Evolutionary conservation across 2,329 filamentous ascomycete species (phyloP), one percentile per base, ranked within the genome.

Genomic region (Cladophialophora psammophila): DNA sequence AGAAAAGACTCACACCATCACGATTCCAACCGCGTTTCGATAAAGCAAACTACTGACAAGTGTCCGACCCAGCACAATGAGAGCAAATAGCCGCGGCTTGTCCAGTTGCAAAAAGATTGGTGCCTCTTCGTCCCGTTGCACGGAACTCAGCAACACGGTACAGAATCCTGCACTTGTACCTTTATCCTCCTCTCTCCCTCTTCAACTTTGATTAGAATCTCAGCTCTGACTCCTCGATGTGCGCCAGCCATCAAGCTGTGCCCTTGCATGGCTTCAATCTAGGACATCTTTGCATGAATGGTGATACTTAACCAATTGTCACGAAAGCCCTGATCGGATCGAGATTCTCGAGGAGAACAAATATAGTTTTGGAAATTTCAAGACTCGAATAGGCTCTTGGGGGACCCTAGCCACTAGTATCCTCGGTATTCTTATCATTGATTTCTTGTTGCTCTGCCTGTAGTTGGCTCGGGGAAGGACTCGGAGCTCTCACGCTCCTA

Each of bases 341-440:
- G 36, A 20, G 36, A 4, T 15, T 26, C 13, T 12, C 36, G 9
- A 18, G 15, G 40, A 18, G 15, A 45, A 5, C 40, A 45, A 45
- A 18, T 45, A 5, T 45, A 8, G 9, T 18, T 38, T 45, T 13
- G 9, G 15, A 45, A 45, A 8, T 45, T 9, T n/a, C n/a, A 20
- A 6, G 38, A 48, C 20, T 2, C 18, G 40, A 5, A 36, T 3
- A 12, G n/a, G 34, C 32, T 36, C 8, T 12, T 26, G 8, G 26
- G 13, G 38, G 32, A 6, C 38, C 45, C 68, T 63, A 73, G 10
- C 71, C 71, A 63, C 71, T 73, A 4, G 71, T 73, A 54, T 63
- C 64, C 26, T 70, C 69, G 8, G 68, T 73, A 40, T 73, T 73
- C 59, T 72, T 71, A 50, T 73, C 65, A 20, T 72, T 59, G 54